These are phyloP conservation scores for Nasturtium officinale DNA, from an alignment of 345 rosid species.

Conservation along the genomic window DNA sequence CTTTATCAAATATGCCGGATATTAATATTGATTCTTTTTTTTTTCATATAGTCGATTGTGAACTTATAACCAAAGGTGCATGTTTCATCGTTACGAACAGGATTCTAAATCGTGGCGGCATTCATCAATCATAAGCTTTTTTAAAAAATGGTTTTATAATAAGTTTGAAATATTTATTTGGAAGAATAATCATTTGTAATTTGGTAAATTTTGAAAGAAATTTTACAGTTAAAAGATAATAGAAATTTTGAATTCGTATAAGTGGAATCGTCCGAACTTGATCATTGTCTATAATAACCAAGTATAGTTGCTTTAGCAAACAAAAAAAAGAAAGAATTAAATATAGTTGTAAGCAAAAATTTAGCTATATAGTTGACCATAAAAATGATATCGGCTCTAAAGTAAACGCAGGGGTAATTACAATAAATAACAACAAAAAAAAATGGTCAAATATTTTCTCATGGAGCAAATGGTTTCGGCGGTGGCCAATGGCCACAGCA, in stretches of 20 bases:
- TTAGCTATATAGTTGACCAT: not conserved
- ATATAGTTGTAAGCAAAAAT: not conserved
- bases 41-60: not conserved
- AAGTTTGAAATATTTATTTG: no score
- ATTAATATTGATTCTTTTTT: not conserved
- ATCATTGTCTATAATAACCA: not conserved
- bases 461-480: not conserved
- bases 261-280: no score
- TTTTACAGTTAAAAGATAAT: no score
- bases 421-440: no score
- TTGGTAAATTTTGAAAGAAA: not conserved
- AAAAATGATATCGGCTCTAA: not conserved
- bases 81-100: not conserved
- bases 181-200: no score
- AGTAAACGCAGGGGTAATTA: not conserved
- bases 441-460: not conserved
- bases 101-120: not conserved
- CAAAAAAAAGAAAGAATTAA: no score
- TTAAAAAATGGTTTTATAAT: no score
- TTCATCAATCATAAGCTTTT: not conserved
- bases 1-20: not conserved
- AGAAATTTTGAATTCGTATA: no score
- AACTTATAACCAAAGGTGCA: not conserved
- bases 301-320: no score
- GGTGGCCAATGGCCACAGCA: conserved; percentile 20